Conservation (phyloP, 2,329 filamentous ascomycete genomes). For the Tolypocladium guangdongense region DNA sequence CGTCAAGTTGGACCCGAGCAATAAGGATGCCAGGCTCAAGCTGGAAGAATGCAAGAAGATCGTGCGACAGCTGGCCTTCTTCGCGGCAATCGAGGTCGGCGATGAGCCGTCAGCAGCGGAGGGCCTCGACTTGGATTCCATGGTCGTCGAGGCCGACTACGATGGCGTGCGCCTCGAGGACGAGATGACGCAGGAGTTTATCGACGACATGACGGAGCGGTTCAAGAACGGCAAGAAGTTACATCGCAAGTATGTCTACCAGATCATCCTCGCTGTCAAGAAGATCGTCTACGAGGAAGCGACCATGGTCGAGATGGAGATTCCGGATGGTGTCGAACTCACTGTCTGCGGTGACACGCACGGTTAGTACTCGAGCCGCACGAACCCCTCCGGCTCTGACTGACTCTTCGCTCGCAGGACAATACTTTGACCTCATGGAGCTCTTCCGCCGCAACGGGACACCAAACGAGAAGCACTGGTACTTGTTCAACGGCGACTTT, state of each 20-base stretch:
- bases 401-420: constrained; percentile 43
- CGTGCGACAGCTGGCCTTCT: constrained; percentile 83
- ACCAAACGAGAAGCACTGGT: constrained; percentile 78
- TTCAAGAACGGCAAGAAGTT: constrained; percentile 96
- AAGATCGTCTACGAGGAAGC: constrained; percentile 85
- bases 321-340: constrained; percentile 65
- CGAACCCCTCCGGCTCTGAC: not conserved
- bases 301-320: constrained; percentile 90
- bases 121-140: constrained; percentile 77
- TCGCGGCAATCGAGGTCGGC: constrained; percentile 86
- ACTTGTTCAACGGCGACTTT: constrained; percentile 98
- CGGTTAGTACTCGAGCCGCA: constrained; percentile 40
- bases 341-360: constrained; percentile 98
- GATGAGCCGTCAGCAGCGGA: constrained; percentile 89
- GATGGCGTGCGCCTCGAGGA: constrained; percentile 70
- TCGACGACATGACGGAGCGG: constrained; percentile 91
- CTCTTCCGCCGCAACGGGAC: constrained; percentile 86
- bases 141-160: constrained; percentile 71
- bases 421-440: constrained; percentile 96
- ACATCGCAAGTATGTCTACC: constrained; percentile 92
- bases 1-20: constrained; percentile 73
- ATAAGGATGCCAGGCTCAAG: constrained; percentile 86
- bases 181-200: constrained; percentile 91
- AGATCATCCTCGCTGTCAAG: constrained; percentile 85
- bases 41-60: constrained; percentile 90